Conservation (phyloP, 1,139 yeast genomes). For the Candida sanyaensis region DNA sequence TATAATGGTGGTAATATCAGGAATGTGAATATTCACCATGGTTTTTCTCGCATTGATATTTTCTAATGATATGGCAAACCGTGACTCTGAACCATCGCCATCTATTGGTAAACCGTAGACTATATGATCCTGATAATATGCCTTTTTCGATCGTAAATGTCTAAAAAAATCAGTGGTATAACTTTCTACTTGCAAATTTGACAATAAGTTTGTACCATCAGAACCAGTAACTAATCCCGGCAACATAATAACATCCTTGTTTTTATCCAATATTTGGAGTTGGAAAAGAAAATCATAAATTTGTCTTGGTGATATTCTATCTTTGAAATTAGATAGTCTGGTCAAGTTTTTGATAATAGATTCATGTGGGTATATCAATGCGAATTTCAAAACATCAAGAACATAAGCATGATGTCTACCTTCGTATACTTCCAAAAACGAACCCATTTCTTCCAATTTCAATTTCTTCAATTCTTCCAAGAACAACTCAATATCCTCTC, state of each 20-base stretch:
- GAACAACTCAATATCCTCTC: constrained; percentile 17
- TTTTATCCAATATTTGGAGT: constrained; percentile 25
- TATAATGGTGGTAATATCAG: constrained; percentile 38
- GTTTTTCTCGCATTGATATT: constrained; percentile 32
- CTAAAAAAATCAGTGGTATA: constrained; percentile 24
- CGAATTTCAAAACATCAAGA: constrained; percentile 33
- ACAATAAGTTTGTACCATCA: constrained; percentile 17
- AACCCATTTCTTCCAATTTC: constrained; percentile 24
- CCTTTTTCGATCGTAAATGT: constrained; percentile 26
- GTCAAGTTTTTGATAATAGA: constrained; percentile 17
- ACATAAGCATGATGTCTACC: constrained; percentile 26
- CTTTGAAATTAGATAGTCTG: constrained; percentile 19
- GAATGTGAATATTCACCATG: constrained; percentile 43
- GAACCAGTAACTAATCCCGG: constrained; percentile 20
- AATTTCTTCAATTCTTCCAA: constrained; percentile 17
- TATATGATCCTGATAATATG: constrained; percentile 29
- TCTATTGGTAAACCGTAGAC: constrained; percentile 30
- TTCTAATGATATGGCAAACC: constrained; percentile 34
- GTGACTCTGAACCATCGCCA: background rate
- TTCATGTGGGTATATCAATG: constrained; percentile 38
- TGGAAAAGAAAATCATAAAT: constrained; percentile 22
- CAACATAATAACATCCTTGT: constrained; percentile 33
- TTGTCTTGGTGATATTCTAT: constrained; percentile 14
- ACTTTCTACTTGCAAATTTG: background rate
- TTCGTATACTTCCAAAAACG: constrained; percentile 35